A percentile compares a stretch with the other conserved stretches of the same genome.
Evolutionary conservation across 768 basidiomycete genomes (phyloP).

Genomic region (Vishniacozyma victoriae): DNA sequence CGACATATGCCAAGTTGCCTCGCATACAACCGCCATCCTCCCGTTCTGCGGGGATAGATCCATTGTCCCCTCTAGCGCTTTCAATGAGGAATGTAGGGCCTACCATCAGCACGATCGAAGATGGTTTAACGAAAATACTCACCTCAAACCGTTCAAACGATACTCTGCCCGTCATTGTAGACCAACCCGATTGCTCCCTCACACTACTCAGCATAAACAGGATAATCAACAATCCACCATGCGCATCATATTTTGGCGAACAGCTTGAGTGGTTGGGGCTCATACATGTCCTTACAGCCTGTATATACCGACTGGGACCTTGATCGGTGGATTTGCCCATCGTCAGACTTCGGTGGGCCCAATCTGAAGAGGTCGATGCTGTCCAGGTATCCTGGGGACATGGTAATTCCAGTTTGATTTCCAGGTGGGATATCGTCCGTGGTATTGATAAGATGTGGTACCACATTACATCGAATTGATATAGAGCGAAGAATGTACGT

Average conservation of each 20-base stretch:
- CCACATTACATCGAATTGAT: slow-evolving; percentile 26
- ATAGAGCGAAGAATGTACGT: slow-evolving; percentile 47
- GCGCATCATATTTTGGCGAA: neutral
- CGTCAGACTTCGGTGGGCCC: slow-evolving; percentile 22
- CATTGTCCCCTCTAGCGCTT: slow-evolving; percentile 4
- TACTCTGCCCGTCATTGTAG: slow-evolving; percentile 30
- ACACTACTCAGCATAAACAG: slow-evolving; percentile 23
- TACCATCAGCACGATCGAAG: neutral
- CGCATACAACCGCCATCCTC: neutral
- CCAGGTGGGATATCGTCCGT: slow-evolving; percentile 29
- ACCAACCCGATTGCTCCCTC: slow-evolving; percentile 35
- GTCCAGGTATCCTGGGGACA: slow-evolving; percentile 16
- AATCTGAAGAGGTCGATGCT: slow-evolving; percentile 5
- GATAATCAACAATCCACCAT: slow-evolving; percentile 13
- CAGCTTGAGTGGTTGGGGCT: neutral
- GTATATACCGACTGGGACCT: slow-evolving; percentile 14
- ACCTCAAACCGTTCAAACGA: slow-evolving; percentile 30
- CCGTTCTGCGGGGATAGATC: neutral
- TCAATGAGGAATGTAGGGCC: slow-evolving; percentile 4
- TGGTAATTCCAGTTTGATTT: slow-evolving; percentile 38
- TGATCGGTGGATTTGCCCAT: neutral
- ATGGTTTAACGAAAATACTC: slow-evolving; percentile 5
- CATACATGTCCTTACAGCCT: slow-evolving; percentile 12
- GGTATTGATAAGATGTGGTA: slow-evolving; percentile 30
- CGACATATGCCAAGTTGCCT: slow-evolving; percentile 27